Conservation (phyloP, 2,329 filamentous ascomycete genomes). For the Purpureocillium takamizusanense region DNA sequence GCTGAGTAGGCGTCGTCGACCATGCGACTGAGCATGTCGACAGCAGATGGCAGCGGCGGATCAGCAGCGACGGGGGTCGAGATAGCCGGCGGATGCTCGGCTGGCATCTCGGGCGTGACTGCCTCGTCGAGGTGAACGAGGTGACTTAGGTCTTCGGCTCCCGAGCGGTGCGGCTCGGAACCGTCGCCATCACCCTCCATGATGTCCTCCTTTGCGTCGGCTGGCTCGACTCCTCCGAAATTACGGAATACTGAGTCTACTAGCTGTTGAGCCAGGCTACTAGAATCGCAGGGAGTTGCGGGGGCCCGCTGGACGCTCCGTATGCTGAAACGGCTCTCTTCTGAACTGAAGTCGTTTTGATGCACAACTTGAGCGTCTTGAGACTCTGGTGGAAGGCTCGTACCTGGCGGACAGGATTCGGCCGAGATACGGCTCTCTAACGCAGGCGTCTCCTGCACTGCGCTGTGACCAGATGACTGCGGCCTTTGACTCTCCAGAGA, state of each 20-base stretch:
- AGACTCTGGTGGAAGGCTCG: conserved; percentile 6
- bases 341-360: too few relatives aligned
- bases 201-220: too few relatives aligned
- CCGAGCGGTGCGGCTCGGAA: not conserved
- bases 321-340: too few relatives aligned
- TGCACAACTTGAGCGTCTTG: conserved; percentile 19
- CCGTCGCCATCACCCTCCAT: not conserved
- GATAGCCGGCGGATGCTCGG: too few relatives aligned
- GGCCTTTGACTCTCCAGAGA: conserved; percentile 1
- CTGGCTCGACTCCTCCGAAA: too few relatives aligned
- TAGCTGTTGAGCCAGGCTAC: too few relatives aligned
- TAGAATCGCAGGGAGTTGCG: too few relatives aligned
- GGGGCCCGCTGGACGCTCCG: too few relatives aligned
- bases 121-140: not conserved
- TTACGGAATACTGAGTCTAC: too few relatives aligned
- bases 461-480: not conserved
- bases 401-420: not conserved
- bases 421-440: not conserved
- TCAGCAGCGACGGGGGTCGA: not conserved
- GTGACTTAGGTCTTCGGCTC: not conserved
- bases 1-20: conserved; percentile 11
- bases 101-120: not conserved
- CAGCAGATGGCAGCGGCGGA: conserved; percentile 11
- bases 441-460: conserved; percentile 4
- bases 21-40: conserved; percentile 11